These are phyloP conservation scores for Annulohypoxylon maeteangense DNA, from an alignment of 495 filamentous ascomycete species.

Conservation along the genomic window DNA sequence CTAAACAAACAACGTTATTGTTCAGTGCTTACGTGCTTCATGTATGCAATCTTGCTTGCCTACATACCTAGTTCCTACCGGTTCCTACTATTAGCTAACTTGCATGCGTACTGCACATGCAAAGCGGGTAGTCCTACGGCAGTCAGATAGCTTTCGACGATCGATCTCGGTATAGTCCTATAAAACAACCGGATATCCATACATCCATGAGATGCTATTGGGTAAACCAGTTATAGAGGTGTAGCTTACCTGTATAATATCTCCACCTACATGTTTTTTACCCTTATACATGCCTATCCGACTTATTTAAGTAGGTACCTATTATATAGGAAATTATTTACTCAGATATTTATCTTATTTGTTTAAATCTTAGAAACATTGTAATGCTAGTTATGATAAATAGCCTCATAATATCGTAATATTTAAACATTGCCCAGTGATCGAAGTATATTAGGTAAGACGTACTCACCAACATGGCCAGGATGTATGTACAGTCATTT, in stretches of 20 bases:
- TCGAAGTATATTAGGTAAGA: neutral
- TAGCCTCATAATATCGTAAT: neutral
- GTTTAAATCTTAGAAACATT: neutral
- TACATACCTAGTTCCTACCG: neutral
- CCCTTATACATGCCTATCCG: neutral
- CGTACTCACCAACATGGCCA: neutral
- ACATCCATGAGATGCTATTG: neutral
- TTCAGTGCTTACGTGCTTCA: slow-evolving; percentile 17
- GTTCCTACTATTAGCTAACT: neutral
- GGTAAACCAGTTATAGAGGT: neutral
- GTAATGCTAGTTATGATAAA: neutral
- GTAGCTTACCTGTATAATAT: neutral
- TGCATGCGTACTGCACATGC: slow-evolving; percentile 37
- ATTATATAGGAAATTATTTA: neutral
- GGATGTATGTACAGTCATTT: neutral
- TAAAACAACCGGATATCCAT: slow-evolving; percentile 9
- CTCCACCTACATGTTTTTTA: neutral
- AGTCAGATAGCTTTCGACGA: slow-evolving; percentile 27
- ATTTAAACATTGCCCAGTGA: no score
- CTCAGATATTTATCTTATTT: neutral
- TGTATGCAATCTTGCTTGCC: slow-evolving; percentile 32
- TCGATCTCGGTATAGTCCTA: slow-evolving; percentile 30
- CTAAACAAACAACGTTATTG: neutral
- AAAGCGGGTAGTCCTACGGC: slow-evolving; percentile 33
- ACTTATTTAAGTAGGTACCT: neutral